A percentile compares a stretch with the other conserved stretches of the same genome.
Conservation (phyloP, 257 asterid genomes). For the Leptodermis oblonga region DNA sequence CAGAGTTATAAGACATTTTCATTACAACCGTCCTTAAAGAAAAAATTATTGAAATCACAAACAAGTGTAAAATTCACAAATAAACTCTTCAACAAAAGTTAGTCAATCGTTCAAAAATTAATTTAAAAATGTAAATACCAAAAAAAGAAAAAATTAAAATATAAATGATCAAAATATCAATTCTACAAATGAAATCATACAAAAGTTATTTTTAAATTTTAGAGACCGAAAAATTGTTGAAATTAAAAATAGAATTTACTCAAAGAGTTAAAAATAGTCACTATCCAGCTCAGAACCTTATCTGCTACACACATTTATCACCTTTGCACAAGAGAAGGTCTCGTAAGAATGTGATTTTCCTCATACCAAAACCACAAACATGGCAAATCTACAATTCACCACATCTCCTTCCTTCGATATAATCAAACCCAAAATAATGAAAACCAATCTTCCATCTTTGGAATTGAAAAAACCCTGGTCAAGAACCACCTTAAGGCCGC, state of each 20-base stretch:
- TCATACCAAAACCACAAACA: slow-evolving; percentile 3
- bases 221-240: too few species aligned
- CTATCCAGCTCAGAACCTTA: too few species aligned
- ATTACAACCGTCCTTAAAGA: too few species aligned
- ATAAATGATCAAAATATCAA: background rate
- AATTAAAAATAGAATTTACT: background rate
- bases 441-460: slow-evolving; percentile 18
- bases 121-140: too few species aligned
- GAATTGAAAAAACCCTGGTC: slow-evolving; percentile 13
- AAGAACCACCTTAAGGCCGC: slow-evolving; percentile 6
- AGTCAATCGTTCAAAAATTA: too few species aligned
- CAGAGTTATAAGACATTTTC: too few species aligned
- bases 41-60: too few species aligned
- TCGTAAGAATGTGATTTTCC: background rate
- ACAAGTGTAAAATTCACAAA: too few species aligned
- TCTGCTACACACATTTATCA: slow-evolving; percentile 3
- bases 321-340: background rate
- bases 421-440: slow-evolving; percentile 23
- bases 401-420: slow-evolving; percentile 29
- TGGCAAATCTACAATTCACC: slow-evolving; percentile 37
- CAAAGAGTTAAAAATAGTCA: too few species aligned
- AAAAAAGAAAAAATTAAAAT: background rate
- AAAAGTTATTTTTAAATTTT: background rate
- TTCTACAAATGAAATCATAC: too few species aligned
- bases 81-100: too few species aligned